Evolutionary conservation across 73 alveolate genomes (phyloP).

Genomic region (Tetrahymena malaccensis): DNA sequence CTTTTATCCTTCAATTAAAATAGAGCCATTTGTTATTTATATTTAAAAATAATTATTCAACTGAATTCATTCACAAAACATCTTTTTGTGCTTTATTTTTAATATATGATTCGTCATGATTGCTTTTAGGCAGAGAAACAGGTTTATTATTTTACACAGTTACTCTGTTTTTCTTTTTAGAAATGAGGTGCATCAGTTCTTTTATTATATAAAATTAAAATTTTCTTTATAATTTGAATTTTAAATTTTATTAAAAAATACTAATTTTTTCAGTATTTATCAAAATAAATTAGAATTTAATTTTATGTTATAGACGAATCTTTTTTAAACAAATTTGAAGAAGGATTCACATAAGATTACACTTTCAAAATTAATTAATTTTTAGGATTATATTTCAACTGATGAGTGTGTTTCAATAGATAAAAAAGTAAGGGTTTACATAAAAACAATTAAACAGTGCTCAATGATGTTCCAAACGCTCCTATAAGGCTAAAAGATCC

Average conservation of each 20-base stretch:
- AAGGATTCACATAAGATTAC: not conserved
- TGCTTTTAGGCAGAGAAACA: not conserved
- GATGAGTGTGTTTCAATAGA: not conserved
- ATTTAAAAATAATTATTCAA: no score
- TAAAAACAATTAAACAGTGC: not conserved
- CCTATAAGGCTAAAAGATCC: not conserved
- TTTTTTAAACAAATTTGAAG: no score
- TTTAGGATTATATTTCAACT: not conserved
- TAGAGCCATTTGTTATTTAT: no score
- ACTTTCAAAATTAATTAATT: not conserved
- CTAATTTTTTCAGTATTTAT: no score
- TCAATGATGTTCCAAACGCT: not conserved
- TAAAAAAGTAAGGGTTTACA: not conserved
- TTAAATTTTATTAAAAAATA: no score
- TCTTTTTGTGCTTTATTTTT: not conserved
- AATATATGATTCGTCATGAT: not conserved
- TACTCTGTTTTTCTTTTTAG: not conserved
- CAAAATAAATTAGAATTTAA: not conserved
- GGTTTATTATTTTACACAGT: not conserved
- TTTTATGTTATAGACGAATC: no score
- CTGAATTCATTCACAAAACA: not conserved
- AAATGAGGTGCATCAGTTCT: not conserved
- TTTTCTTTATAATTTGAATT: not conserved
- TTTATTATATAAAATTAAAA: not conserved
- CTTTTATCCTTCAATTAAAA: no score